Evolutionary conservation across 805 yeast genomes (phyloP).

Genomic region (Saturnispora quitensis): DNA sequence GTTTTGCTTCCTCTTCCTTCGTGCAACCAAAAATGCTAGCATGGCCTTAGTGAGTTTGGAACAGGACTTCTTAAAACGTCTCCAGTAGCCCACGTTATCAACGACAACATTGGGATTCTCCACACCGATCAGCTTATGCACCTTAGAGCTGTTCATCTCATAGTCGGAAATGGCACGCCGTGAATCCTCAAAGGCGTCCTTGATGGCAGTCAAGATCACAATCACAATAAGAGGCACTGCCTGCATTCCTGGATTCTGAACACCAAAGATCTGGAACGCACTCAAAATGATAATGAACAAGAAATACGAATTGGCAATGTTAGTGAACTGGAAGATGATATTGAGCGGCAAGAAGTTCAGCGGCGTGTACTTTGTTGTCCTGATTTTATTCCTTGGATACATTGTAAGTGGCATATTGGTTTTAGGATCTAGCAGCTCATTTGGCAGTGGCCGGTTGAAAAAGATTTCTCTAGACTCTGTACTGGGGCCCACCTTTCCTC

Average conservation of each 20-base stretch:
- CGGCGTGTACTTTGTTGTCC: slow-evolving; percentile 58
- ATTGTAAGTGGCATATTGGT: slow-evolving; percentile 35
- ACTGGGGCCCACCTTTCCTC: not conserved
- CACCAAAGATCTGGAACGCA: slow-evolving; percentile 64
- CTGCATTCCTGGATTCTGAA: slow-evolving; percentile 59
- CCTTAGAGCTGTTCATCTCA: slow-evolving; percentile 58
- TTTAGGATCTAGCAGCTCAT: slow-evolving; percentile 44
- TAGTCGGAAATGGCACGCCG: slow-evolving; percentile 54
- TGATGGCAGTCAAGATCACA: slow-evolving; percentile 62
- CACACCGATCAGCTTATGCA: slow-evolving; percentile 46
- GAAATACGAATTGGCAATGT: slow-evolving; percentile 54
- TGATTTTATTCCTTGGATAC: slow-evolving; percentile 48
- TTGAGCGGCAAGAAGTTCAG: slow-evolving; percentile 49
- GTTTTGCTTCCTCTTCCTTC: slow-evolving; percentile 5
- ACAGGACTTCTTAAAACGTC: slow-evolving; percentile 51
- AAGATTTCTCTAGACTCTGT: slow-evolving; percentile 36
- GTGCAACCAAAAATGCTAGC: slow-evolving; percentile 8
- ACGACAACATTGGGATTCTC: slow-evolving; percentile 48
- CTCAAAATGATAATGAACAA: slow-evolving; percentile 47
- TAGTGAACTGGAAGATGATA: slow-evolving; percentile 43
- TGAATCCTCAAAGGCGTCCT: slow-evolving; percentile 73
- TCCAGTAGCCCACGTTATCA: slow-evolving; percentile 54
- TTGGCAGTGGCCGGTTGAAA: slow-evolving; percentile 53
- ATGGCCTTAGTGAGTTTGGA: slow-evolving; percentile 26
- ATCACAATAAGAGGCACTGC: slow-evolving; percentile 78